A percentile compares a stretch with the other conserved stretches of the same genome.
These are phyloP conservation scores for Ilex aquifolium DNA, from an alignment of 257 asterid species.

Conservation along the genomic window DNA sequence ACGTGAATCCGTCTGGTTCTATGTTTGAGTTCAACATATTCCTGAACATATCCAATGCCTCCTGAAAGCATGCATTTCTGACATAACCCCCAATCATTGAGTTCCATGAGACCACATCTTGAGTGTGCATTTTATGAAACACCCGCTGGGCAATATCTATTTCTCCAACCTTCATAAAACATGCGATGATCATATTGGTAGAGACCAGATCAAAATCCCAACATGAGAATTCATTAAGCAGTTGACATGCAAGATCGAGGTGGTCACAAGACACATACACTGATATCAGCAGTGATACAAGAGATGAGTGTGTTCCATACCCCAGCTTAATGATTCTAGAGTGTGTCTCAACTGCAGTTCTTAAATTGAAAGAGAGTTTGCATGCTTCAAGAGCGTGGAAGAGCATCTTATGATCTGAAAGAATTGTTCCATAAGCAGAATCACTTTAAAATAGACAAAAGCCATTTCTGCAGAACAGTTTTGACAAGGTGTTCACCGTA, in stretches of 20 bases:
- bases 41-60: constrained; percentile 45
- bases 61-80: constrained; percentile 36
- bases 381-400: constrained; percentile 45
- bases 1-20: constrained; percentile 67
- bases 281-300: constrained; percentile 36
- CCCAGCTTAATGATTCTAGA: constrained; percentile 50
- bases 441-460: neutral
- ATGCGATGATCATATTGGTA: constrained; percentile 48
- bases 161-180: constrained; percentile 52
- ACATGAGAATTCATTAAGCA: constrained; percentile 32
- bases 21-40: constrained; percentile 41
- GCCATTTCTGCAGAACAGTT: neutral
- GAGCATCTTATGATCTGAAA: constrained; percentile 43
- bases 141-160: constrained; percentile 46
- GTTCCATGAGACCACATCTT: constrained; percentile 81
- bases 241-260: constrained; percentile 34
- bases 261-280: constrained; percentile 41
- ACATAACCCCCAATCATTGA: constrained; percentile 63
- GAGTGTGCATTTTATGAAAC: constrained; percentile 37
- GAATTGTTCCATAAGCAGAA: neutral
- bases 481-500: no score
- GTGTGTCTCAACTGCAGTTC: constrained; percentile 38
- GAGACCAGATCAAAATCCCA: constrained; percentile 26
- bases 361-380: constrained; percentile 30
- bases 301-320: constrained; percentile 30